Evolutionary conservation across 352 stramenopile species (phyloP).

Genomic region (Nothophytophthora sp.): DNA sequence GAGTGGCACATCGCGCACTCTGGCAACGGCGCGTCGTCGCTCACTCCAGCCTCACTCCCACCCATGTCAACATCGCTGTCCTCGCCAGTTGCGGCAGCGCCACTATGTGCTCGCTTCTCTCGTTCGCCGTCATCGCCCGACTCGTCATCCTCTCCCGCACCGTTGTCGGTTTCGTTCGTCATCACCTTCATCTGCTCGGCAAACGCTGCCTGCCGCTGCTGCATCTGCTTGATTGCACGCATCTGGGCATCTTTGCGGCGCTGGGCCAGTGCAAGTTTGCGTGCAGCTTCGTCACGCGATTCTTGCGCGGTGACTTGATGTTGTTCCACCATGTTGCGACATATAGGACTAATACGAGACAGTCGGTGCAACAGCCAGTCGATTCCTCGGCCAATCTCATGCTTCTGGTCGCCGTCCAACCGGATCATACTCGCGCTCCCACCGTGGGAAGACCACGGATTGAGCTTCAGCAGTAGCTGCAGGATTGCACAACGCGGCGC

Average conservation of each 20-base stretch:
- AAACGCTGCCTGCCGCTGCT: slow-evolving; percentile 81
- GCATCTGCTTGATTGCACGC: slow-evolving; percentile 78
- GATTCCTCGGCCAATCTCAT: slow-evolving; percentile 77
- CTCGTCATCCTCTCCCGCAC: slow-evolving; percentile 44
- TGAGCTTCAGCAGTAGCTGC: slow-evolving; percentile 67
- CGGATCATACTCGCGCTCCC: slow-evolving; percentile 57
- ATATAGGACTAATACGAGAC: slow-evolving; percentile 47
- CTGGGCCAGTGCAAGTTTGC: slow-evolving; percentile 59
- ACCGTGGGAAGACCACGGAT: slow-evolving; percentile 66
- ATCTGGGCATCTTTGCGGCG: slow-evolving; percentile 73
- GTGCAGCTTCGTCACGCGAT: slow-evolving; percentile 67
- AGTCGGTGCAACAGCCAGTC: slow-evolving; percentile 80
- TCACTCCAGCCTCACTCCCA: slow-evolving; percentile 49
- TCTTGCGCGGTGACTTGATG: slow-evolving; percentile 63
- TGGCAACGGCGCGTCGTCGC: slow-evolving; percentile 31
- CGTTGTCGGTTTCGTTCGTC: slow-evolving; percentile 47
- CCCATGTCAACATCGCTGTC: slow-evolving; percentile 33
- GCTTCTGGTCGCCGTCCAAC: slow-evolving; percentile 81
- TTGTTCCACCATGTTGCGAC: slow-evolving; percentile 45
- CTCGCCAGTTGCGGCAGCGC: slow-evolving; percentile 22
- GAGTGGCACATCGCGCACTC: slow-evolving; percentile 90
- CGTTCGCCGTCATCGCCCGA: slow-evolving; percentile 15
- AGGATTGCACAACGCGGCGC: slow-evolving; percentile 45
- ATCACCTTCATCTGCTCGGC: slow-evolving; percentile 74
- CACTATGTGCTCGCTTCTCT: slow-evolving; percentile 24